Evolutionary conservation across 2,329 filamentous ascomycete species (phyloP), one percentile per base, ranked within the genome.

Genomic region (Cryphonectria naterciae): DNA sequence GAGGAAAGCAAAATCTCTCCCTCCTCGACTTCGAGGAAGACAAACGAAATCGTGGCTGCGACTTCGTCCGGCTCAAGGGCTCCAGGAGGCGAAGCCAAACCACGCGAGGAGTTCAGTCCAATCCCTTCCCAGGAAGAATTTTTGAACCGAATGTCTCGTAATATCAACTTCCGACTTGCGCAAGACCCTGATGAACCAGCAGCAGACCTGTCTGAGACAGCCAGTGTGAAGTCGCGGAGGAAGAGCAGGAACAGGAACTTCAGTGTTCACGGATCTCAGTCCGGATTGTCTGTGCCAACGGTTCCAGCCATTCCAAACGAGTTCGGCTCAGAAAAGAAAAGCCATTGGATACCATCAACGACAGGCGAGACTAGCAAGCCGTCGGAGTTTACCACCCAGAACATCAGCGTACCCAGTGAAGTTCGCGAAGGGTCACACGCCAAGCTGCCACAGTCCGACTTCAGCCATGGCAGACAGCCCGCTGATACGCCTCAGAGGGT

Each of bases 171-270:
- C 28, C 58, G 43, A 35, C 25, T 49, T 28, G 41, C 49, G 1
- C 49, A 56, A 6, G 35, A 22, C 17, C 4, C 39, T 54, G 41
- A 68, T 10, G 43, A 41, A 4, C 25, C 56, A 11, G 6, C 25
- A 17, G 7, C 25, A 17, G 32, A 28, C 17, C 41, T 52, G 5
- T 32, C 66, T 39, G 66, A 56, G 28, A 13, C 56, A 7, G 17
- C 19, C 43, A 61, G 10, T 25, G 11, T n/a, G 25, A 41, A 39
- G 28, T 37, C 49, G 11, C 63, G 15, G 28, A 49, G 58, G 41
- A 68, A 62, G 56, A 68, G 56, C 54, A 62, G 41, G 19, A 68
- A 68, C 41, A 62, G 66, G 19, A 62, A 68, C 58, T 54, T 63
- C 39, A 68, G 66, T 22, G 49, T 63, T 35, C 41, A 61, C 11